Evolutionary conservation across 2,329 filamentous ascomycete genomes (phyloP), one percentile per base, ranked within the genome.

Genomic region (Ceratocystis lukuohia): DNA sequence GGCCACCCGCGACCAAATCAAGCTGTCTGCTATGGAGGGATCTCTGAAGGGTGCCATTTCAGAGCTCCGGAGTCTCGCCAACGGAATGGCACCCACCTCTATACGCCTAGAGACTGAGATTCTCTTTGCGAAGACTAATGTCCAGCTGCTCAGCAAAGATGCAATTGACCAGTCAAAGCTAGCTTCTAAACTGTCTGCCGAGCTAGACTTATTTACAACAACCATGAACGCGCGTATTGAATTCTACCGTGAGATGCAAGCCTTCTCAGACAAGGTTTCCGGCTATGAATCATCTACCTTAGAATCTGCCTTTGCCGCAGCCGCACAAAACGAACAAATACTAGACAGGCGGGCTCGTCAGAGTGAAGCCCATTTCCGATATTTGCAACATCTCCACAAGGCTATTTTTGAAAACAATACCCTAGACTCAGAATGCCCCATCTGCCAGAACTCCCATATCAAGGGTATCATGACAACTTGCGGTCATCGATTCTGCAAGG

Each of bases 401-500:
- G 22, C 30, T 10, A 44, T 45, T 37, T 84, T 82, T 62, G 81
- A 82, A 1, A 22, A 45, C 59, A 37, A n/a, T 12, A 81, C 85
- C 61, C 83, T 86, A 67, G 79, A 84, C 5, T 82, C 84, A 37
- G 85, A 88, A 63, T 99, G 94, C 73, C 84, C 95, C 66, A 96
- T 99, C 70, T 99, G 94, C 73, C 87, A 89, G 72, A 81, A 82
- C 10, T 73, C 79, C 0, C 96, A 96, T 71, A 85, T 88, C 67
- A 78, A 85, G n/a, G 93, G 93, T 65, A 84, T 88, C 64, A 79
- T 93, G 69, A 96, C 93, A 0, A 82, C 91, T 0, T 97, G 94
- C 73, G 93, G 93, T 0, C 94, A 99, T 73, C 85, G 91, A 69
- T 97, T 91, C 73, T 96, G 93, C 77, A 91, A 90, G 71, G 88